Evolutionary conservation across 176 grass and related monocot species (phyloP).

Genomic region (Canna indica): DNA sequence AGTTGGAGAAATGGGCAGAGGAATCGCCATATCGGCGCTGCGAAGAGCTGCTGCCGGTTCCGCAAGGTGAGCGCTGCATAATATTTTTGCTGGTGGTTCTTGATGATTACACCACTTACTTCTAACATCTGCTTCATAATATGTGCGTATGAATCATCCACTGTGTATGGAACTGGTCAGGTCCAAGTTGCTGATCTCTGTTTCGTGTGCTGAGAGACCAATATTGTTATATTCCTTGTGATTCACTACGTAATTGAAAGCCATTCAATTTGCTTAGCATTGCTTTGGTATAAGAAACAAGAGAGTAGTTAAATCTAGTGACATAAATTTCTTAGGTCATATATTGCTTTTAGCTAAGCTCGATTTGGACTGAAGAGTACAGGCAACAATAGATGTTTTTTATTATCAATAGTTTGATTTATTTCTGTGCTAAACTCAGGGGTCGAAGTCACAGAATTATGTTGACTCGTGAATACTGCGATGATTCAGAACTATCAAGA

Average conservation of each 20-base stretch:
- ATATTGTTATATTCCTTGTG: no score
- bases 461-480: conserved; percentile 11
- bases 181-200: background rate
- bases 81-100: background rate
- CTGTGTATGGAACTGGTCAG: background rate
- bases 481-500: conserved; percentile 18
- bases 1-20: background rate
- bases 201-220: no score
- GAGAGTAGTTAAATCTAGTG: no score
- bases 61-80: conserved; percentile 28
- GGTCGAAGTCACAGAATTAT: conserved; percentile 9
- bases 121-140: background rate
- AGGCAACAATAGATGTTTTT: background rate
- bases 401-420: background rate
- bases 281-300: no score
- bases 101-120: background rate
- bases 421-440: conserved; percentile 27
- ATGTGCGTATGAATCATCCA: background rate
- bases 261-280: no score
- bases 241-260: no score
- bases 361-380: background rate
- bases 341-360: background rate
- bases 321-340: background rate
- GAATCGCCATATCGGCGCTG: conserved; percentile 47
- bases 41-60: conserved; percentile 34